Evolutionary conservation across 2,329 filamentous ascomycete genomes (phyloP).

Genomic region (Amylocarpus encephaloides): DNA sequence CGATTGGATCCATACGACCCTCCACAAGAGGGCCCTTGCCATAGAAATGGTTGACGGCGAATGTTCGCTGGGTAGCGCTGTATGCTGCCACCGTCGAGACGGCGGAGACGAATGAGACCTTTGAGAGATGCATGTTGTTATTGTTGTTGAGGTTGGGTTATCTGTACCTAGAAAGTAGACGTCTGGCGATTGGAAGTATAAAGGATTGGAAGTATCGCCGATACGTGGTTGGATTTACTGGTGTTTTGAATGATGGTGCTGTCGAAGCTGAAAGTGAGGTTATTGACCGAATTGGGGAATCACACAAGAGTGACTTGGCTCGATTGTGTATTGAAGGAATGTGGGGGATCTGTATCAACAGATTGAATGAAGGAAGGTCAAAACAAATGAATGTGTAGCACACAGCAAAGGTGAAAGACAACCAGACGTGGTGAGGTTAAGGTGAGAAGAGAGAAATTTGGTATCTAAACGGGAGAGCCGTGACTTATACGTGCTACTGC

Average conservation of each 20-base stretch:
- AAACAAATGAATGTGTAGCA: conserved; percentile 22
- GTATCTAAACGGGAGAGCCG: too few relatives aligned
- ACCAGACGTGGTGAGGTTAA: conserved; percentile 6
- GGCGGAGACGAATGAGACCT: conserved; percentile 16
- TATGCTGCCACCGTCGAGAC: conserved; percentile 22
- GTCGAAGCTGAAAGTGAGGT: conserved; percentile 20
- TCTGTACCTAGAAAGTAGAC: not conserved
- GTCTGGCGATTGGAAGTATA: not conserved
- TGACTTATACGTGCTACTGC: too few relatives aligned
- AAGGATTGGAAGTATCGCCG: conserved; percentile 16
- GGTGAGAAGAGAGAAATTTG: conserved; percentile 6
- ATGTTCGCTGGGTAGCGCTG: conserved; percentile 38
- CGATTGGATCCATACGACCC: conserved; percentile 70
- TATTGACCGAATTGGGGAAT: conserved; percentile 9
- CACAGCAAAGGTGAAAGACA: conserved; percentile 5
- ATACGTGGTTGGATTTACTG: conserved; percentile 11
- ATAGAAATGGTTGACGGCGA: conserved; percentile 66
- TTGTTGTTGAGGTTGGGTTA: conserved; percentile 3
- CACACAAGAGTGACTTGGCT: conserved; percentile 27
- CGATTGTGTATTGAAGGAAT: conserved; percentile 23
- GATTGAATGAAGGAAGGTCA: conserved; percentile 19
- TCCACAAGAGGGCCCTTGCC: conserved; percentile 55
- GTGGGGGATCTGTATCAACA: conserved; percentile 27
- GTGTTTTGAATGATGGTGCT: conserved; percentile 16
- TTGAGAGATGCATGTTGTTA: conserved; percentile 25